phyloP scores from a whole-genome alignment of 1,139 yeast species.

The Diutina scorzettiae region DNA sequence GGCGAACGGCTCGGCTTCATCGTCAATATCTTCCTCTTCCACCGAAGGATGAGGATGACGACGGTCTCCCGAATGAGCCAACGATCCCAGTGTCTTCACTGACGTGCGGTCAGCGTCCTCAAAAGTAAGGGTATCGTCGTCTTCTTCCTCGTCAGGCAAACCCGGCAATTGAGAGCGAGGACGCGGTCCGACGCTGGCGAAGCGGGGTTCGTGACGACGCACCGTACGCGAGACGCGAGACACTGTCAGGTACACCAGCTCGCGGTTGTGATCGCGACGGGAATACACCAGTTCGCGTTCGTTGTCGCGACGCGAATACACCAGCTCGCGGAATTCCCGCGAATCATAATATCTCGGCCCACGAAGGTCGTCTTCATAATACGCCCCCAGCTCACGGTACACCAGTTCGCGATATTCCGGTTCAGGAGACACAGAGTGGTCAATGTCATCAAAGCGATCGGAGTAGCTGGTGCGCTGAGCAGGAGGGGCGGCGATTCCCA shows the following conservation, averaged over 20 bases:
- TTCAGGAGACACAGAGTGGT: slow-evolving; percentile 10
- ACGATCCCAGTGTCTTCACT: background rate
- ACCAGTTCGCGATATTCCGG: slow-evolving; percentile 4
- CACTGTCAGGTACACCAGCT: slow-evolving; percentile 4
- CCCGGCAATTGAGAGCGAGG: slow-evolving; percentile 2
- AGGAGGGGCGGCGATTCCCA: background rate
- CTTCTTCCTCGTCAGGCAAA: slow-evolving; percentile 4
- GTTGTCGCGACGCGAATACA: background rate
- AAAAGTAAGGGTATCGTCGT: background rate
- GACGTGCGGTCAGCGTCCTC: background rate
- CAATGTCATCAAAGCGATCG: slow-evolving; percentile 13
- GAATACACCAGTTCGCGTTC: background rate
- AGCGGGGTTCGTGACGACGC: slow-evolving; percentile 1
- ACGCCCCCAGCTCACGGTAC: background rate
- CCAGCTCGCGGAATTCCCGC: background rate
- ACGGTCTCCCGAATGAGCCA: background rate
- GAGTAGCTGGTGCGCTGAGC: background rate
- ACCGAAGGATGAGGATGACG: background rate
- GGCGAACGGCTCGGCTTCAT: background rate
- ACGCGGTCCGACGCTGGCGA: background rate
- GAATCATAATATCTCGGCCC: background rate
- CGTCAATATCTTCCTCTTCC: background rate
- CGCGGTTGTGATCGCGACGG: background rate
- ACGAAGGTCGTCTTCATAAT: background rate
- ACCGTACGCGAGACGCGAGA: background rate